A percentile compares a stretch with the other conserved stretches of the same genome.
phyloP scores from a whole-genome alignment of 192 early-diverging fungal species.

The Podila horticola region DNA sequence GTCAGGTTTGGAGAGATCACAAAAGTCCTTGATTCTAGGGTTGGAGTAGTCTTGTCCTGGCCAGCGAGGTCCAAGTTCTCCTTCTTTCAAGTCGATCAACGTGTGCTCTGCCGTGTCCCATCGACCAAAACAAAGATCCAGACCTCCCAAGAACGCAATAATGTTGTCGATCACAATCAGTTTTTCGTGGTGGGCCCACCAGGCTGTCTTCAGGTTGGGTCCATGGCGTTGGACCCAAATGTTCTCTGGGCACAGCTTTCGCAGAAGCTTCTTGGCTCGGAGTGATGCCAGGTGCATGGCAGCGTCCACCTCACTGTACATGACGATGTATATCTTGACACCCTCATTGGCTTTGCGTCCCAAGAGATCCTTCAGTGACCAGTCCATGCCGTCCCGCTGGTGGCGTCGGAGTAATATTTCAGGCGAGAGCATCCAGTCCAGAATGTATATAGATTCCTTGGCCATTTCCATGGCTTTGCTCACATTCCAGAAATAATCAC shows the following conservation, averaged over 20 bases:
- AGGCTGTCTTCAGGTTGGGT: constrained; percentile 70
- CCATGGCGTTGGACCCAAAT: constrained; percentile 84
- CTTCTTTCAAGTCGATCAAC: constrained; percentile 67
- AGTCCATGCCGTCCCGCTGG: constrained; percentile 69
- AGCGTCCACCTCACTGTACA: constrained; percentile 86
- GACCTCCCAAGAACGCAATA: constrained; percentile 84
- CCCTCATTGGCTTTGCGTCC: constrained; percentile 85
- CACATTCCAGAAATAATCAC: constrained; percentile 77
- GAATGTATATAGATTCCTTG: constrained; percentile 73
- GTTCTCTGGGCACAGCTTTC: constrained; percentile 71
- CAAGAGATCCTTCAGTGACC: constrained; percentile 76
- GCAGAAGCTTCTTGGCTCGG: constrained; percentile 75
- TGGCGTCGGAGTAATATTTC: constrained; percentile 78
- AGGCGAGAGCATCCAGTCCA: constrained; percentile 82
- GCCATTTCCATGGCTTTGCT: constrained; percentile 77
- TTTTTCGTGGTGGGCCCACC: constrained; percentile 91
- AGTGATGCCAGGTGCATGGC: constrained; percentile 77
- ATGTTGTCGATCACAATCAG: constrained; percentile 80
- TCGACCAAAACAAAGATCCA: constrained; percentile 87
- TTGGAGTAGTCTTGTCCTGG: constrained; percentile 87
- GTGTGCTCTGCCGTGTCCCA: constrained; percentile 82
- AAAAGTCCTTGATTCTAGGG: constrained; percentile 80
- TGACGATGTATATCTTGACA: constrained; percentile 82
- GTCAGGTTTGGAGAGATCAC: constrained; percentile 62
- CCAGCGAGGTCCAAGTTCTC: constrained; percentile 54